phyloP scores from a whole-genome alignment of 2,329 filamentous ascomycete genomes.

The Penicillium palitans region DNA sequence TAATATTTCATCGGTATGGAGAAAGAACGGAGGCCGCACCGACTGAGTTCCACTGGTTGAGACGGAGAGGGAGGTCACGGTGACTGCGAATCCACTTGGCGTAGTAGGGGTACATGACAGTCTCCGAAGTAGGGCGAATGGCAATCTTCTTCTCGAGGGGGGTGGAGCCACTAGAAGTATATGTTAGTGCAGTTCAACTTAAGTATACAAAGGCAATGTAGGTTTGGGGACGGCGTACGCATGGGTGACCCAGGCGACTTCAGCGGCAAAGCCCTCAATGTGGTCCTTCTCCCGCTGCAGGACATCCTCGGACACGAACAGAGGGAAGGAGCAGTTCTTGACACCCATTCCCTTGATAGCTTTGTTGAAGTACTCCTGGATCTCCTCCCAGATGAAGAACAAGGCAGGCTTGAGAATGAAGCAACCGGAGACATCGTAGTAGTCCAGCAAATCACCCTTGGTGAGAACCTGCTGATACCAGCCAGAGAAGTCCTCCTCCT shows the following conservation, averaged over 20 bases:
- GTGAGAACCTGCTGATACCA: conserved; percentile 98
- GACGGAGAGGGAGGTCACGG: conserved; percentile 85
- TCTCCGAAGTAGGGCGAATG: conserved; percentile 69
- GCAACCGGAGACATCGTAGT: conserved; percentile 97
- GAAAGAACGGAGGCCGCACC: conserved; percentile 30
- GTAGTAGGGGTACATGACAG: conserved; percentile 95
- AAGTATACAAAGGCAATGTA: neutral
- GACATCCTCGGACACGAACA: conserved; percentile 92
- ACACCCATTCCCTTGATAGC: conserved; percentile 89
- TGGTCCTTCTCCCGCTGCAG: conserved; percentile 87
- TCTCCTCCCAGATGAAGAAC: conserved; percentile 68
- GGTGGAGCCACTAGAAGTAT: conserved; percentile 71
- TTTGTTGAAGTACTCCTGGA: conserved; percentile 57
- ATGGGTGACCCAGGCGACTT: conserved; percentile 55
- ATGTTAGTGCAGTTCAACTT: conserved; percentile 9
- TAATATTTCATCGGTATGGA: neutral
- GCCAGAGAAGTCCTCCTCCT: conserved; percentile 81
- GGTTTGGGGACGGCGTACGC: conserved; percentile 36
- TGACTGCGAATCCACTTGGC: conserved; percentile 96
- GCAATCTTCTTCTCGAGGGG: conserved; percentile 80
- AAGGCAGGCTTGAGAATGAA: conserved; percentile 82
- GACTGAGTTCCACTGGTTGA: conserved; percentile 98
- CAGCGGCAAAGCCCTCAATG: conserved; percentile 94
- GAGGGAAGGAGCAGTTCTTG: conserved; percentile 93
- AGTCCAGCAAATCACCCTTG: conserved; percentile 97